Base-by-base conservation (phyloP, 1,139 yeast species). In the Sugiyamaella neomexicana region DNA sequence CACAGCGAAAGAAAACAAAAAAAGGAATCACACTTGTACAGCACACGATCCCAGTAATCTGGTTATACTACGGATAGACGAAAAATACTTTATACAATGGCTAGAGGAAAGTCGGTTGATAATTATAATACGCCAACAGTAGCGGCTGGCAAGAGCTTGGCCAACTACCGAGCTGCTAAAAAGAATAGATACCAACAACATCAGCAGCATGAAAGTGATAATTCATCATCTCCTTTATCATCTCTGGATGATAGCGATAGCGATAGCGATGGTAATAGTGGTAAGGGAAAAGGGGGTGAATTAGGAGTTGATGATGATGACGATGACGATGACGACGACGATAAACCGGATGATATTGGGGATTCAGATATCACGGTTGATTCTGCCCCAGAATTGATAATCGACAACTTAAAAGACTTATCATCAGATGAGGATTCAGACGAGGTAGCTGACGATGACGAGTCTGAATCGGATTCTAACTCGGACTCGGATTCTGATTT, bases 141-240 rank as follows among this genome's bases (percentile, higher is more conserved):
- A 13, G 59, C 61, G 8, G 60, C 61, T 12, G 60, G 62, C 43
- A 59, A 60, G 46, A 55, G 50, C 36, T 29, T 58, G 23, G 55
- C 57, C 32, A 44, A 53, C 32, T 55, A 56, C 43, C 40, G 46
- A 34, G 46, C 47, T 2, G 25, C 58, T 8, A 44, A 37, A 42
- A 38, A 43, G 41, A 10, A 29, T 41, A 36, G 32, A 32, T 32
- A 36, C 27, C 34, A 29, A 29, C 34, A 29, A 29, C 34, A 29
- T 29, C 25, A 45, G 41, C 46, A 31, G 15, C 53, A 9, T 44
- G 46, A 34, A 32, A 15, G 13, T 9, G 39, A 5, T 13, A 13
- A 29, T 20, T 20, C 25, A 5, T 20, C 25, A 5, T 20, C 25
- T 20, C 25, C 25, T 20, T 20, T 20, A 20, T 20, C 25, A 3